These are phyloP conservation scores for Daldinia sp. DNA, from an alignment of 2,329 filamentous ascomycete genomes.

Conservation along the genomic window DNA sequence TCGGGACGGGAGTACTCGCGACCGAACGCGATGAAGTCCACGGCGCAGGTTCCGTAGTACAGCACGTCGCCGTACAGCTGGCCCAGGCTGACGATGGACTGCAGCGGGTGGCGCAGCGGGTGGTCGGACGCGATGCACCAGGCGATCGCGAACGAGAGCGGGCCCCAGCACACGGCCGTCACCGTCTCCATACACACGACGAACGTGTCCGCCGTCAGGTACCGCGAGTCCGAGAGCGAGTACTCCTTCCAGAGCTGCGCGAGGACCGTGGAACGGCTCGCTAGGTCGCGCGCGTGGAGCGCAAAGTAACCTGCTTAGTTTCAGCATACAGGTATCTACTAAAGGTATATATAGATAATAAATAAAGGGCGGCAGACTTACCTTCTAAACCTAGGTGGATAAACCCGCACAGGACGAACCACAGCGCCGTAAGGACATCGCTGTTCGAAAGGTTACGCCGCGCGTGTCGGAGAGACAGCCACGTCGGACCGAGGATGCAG, in stretches of 20 bases:
- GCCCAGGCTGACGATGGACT: conserved; percentile 60
- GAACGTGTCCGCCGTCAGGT: conserved; percentile 65
- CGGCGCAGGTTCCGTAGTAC: conserved; percentile 63
- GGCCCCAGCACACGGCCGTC: conserved; percentile 66
- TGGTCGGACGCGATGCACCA: conserved; percentile 58
- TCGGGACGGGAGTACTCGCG: conserved; percentile 64
- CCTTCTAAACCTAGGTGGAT: conserved; percentile 59
- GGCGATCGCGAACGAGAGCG: conserved; percentile 62
- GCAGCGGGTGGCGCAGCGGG: conserved; percentile 62
- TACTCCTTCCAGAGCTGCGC: conserved; percentile 71
- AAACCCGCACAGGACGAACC: conserved; percentile 79
- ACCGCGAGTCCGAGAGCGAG: conserved; percentile 67
- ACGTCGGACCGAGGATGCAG: conserved; percentile 68
- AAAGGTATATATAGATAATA: too few species aligned
- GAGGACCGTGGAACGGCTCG: conserved; percentile 57
- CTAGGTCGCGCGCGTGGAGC: conserved; percentile 58
- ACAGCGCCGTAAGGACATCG: conserved; percentile 73
- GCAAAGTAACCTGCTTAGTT: conserved; percentile 59
- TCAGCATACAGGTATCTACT: too few species aligned
- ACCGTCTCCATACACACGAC: conserved; percentile 68
- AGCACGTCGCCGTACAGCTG: conserved; percentile 66
- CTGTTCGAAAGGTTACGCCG: conserved; percentile 64
- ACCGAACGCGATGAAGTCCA: conserved; percentile 56
- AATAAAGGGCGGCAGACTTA: not conserved
- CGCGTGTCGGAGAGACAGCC: conserved; percentile 63